Evolutionary conservation across 768 basidiomycete species (phyloP).

Genomic region (Suillus decipiens): DNA sequence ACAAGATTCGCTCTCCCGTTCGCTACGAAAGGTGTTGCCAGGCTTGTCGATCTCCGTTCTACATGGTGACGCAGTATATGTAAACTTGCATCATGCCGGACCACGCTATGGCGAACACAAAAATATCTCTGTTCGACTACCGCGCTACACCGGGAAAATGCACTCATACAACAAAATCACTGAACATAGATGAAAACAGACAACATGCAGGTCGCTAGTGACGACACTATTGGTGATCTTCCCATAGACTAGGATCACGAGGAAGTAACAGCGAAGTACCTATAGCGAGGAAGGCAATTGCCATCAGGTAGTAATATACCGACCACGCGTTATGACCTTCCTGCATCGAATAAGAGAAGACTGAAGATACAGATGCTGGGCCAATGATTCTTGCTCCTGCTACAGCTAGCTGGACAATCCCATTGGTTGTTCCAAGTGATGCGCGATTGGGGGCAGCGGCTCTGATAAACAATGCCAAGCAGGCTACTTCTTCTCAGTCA

Average conservation of each 20-base stretch:
- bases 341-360: constrained; percentile 1
- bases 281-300: constrained; percentile 3
- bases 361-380: not conserved
- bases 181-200: not conserved
- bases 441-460: not conserved
- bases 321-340: not conserved
- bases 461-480: not conserved
- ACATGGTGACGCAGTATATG: not conserved
- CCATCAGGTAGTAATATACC: not conserved
- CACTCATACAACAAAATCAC: not conserved
- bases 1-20: too few relatives aligned
- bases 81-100: not conserved
- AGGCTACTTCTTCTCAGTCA: not conserved
- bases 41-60: not conserved
- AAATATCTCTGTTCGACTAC: not conserved
- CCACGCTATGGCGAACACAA: not conserved
- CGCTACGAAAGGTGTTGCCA: not conserved
- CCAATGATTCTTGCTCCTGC: not conserved
- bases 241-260: not conserved
- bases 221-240: not conserved
- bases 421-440: constrained; percentile 1
- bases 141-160: not conserved
- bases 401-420: not conserved
- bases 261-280: not conserved
- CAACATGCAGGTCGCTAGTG: not conserved